Conservation (phyloP, 176 grass and related monocot species). For the Lolium perenne region DNA sequence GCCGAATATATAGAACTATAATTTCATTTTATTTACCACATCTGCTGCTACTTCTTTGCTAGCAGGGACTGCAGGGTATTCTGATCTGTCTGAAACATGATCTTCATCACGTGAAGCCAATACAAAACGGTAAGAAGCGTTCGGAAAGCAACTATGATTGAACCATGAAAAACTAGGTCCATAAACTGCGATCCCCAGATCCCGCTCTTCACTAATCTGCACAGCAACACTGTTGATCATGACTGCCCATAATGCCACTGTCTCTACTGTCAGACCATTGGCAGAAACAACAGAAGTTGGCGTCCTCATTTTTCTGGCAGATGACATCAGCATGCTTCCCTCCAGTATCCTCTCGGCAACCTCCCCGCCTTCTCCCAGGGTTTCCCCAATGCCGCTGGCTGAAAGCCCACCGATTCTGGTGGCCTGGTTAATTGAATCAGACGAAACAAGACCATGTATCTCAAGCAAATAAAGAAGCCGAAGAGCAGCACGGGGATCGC, state of each 20-base stretch:
- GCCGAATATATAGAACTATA: conserved; percentile 11
- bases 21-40: conserved; percentile 48
- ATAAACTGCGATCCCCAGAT: conserved; percentile 76
- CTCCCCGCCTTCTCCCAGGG: conserved; percentile 56
- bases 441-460: conserved; percentile 33
- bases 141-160: conserved; percentile 89
- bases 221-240: conserved; percentile 79
- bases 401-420: conserved; percentile 71
- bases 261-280: conserved; percentile 41
- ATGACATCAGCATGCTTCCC: conserved; percentile 63
- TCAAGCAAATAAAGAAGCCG: conserved; percentile 66
- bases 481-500: conserved; percentile 61
- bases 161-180: conserved; percentile 87
- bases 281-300: background rate
- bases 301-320: conserved; percentile 46
- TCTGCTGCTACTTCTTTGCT: conserved; percentile 39
- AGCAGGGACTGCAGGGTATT: conserved; percentile 47
- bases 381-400: conserved; percentile 53
- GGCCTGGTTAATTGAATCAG: background rate
- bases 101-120: conserved; percentile 30
- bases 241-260: conserved; percentile 68
- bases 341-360: conserved; percentile 59
- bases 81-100: conserved; percentile 20
- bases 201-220: conserved; percentile 56
- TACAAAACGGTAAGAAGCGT: conserved; percentile 70